Percentiles rank a stretch among this genome's conserved stretches.
Evolutionary conservation across 805 yeast genomes (phyloP).

Genomic region (Saccharomyces eubayanus): DNA sequence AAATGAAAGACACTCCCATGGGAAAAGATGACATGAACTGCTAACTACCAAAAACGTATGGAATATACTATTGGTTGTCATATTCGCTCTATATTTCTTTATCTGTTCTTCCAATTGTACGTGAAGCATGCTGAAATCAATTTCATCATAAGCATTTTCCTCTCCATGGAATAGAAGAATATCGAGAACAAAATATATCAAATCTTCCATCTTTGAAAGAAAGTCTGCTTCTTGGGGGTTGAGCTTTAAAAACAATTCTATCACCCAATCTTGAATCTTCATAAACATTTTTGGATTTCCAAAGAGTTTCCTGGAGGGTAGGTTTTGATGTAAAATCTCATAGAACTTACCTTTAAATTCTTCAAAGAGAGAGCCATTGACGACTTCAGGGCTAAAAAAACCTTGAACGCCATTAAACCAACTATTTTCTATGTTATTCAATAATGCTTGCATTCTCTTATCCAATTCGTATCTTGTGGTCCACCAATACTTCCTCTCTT

Average conservation of each 20-base stretch:
- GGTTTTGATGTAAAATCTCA: slow-evolving; percentile 35
- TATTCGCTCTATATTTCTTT: slow-evolving; percentile 23
- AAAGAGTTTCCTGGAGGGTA: slow-evolving; percentile 40
- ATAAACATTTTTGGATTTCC: slow-evolving; percentile 21
- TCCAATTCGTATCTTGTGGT: slow-evolving; percentile 55
- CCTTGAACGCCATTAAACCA: slow-evolving; percentile 80
- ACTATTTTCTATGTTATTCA: slow-evolving; percentile 47
- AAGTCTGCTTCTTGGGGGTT: slow-evolving; percentile 25
- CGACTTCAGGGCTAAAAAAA: slow-evolving; percentile 38
- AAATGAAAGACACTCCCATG: slow-evolving; percentile 80
- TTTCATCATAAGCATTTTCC: slow-evolving; percentile 54
- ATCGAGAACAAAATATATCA: slow-evolving; percentile 56
- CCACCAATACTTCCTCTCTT: slow-evolving; percentile 76
- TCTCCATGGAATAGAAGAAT: slow-evolving; percentile 55
- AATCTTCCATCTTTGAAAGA: slow-evolving; percentile 46
- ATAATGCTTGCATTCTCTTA: slow-evolving; percentile 40
- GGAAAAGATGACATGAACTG: slow-evolving; percentile 55
- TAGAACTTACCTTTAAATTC: slow-evolving; percentile 34
- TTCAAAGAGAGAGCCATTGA: slow-evolving; percentile 21
- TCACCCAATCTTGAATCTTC: slow-evolving; percentile 38
- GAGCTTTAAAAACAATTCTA: slow-evolving; percentile 44
- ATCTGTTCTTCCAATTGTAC: slow-evolving; percentile 44
- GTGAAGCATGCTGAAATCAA: slow-evolving; percentile 49
- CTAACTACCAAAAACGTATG: slow-evolving; percentile 71
- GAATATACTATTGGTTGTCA: slow-evolving; percentile 8